phyloP scores from a whole-genome alignment of 179 eudicot genomes.

The Camellia oleifera region DNA sequence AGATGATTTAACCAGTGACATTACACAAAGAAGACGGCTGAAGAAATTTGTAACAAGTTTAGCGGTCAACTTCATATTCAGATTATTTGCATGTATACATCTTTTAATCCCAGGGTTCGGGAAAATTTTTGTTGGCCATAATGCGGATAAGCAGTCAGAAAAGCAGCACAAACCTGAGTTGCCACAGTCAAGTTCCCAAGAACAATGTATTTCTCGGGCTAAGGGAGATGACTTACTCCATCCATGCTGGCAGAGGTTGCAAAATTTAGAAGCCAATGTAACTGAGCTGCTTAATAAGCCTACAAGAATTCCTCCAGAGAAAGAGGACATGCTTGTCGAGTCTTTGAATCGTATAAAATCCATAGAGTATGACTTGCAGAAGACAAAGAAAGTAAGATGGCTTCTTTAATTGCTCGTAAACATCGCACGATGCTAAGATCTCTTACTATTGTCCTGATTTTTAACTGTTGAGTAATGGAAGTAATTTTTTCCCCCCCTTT shows the following conservation, averaged over 20 bases:
- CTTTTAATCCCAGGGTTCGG: constrained; percentile 35
- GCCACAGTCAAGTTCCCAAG: constrained; percentile 33
- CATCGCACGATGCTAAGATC: not conserved
- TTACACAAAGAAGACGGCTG: constrained; percentile 24
- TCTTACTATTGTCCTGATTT: not conserved
- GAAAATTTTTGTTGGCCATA: constrained; percentile 36
- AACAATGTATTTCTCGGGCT: constrained; percentile 20
- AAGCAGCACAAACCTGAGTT: constrained; percentile 23
- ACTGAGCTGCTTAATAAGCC: constrained; percentile 76
- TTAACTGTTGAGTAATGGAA: not conserved
- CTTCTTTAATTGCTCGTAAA: not conserved
- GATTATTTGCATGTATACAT: constrained; percentile 48
- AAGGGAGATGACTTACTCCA: constrained; percentile 46
- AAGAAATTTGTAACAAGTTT: constrained; percentile 17
- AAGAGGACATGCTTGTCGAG: constrained; percentile 73
- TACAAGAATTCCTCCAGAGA: constrained; percentile 74
- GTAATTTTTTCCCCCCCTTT: constrained; percentile 8
- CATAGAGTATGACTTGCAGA: constrained; percentile 90
- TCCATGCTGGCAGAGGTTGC: constrained; percentile 81
- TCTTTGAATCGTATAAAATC: constrained; percentile 80
- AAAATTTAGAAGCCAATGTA: constrained; percentile 64
- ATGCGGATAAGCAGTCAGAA: constrained; percentile 25
- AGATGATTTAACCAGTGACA: constrained; percentile 18
- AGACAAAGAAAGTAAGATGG: constrained; percentile 76
- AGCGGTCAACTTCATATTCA: constrained; percentile 39